A percentile compares a stretch with the other conserved stretches of the same genome.
Evolutionary conservation across 208 protist genomes (phyloP).

Genomic region (Acanthamoeba royreba): DNA sequence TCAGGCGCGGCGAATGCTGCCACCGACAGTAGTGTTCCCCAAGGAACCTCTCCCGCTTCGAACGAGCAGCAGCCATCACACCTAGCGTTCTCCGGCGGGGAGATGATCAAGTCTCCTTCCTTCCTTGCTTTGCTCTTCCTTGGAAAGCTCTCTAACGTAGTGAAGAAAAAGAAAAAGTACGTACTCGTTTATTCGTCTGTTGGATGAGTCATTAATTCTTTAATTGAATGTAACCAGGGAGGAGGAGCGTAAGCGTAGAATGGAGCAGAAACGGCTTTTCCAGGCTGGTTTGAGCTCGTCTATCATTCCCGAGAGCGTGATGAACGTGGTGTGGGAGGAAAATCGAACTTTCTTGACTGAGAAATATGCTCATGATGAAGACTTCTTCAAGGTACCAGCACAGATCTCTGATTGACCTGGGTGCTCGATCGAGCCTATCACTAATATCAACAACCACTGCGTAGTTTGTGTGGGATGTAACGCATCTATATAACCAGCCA

Average conservation of each 20-base stretch:
- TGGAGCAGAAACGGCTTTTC: not conserved
- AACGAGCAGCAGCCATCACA: no score
- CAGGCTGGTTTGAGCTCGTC: not conserved
- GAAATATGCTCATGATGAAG: conserved; percentile 41
- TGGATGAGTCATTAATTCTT: not conserved
- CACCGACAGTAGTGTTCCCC: no score
- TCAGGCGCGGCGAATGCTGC: no score
- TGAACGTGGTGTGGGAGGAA: conserved; percentile 27
- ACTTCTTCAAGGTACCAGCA: conserved; percentile 31
- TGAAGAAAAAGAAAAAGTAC: not conserved
- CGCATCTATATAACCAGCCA: not conserved
- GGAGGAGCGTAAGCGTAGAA: not conserved
- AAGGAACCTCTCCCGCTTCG: no score
- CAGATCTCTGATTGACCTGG: no score
- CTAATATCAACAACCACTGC: not conserved
- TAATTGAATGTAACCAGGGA: not conserved
- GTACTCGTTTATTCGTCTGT: no score
- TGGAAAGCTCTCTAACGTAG: not conserved
- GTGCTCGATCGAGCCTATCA: no score
- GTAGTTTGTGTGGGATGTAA: conserved; percentile 40
- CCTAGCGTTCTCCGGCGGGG: conserved; percentile 18
- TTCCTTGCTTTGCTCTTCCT: conserved; percentile 46
- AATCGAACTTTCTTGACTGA: conserved; percentile 27
- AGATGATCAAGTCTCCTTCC: conserved; percentile 25
- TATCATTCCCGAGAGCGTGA: not conserved